phyloP scores from a whole-genome alignment of 805 yeast species.

The Zygosaccharomyces kombuchaensis region DNA sequence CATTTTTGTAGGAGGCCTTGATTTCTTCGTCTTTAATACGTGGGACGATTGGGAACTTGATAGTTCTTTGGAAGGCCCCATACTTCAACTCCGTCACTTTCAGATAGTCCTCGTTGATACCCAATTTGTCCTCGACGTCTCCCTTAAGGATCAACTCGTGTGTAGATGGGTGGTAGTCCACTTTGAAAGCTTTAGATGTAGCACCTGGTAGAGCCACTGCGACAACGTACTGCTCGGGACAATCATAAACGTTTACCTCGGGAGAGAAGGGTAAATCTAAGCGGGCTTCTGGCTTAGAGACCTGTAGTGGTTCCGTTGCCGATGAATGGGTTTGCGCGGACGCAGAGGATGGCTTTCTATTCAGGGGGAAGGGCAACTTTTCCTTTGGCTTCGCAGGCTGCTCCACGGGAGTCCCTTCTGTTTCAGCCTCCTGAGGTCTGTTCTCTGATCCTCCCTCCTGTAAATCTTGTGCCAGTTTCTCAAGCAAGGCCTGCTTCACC shows the following conservation, averaged over 20 bases:
- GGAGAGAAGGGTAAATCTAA: conserved; percentile 51
- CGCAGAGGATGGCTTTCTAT: conserved; percentile 13
- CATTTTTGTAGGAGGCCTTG: conserved; percentile 50
- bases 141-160: conserved; percentile 53
- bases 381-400: conserved; percentile 3
- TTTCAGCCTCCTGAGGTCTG: conserved; percentile 1
- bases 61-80: conserved; percentile 54
- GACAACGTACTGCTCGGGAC: conserved; percentile 42
- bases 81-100: conserved; percentile 51
- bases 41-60: conserved; percentile 53
- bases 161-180: conserved; percentile 56
- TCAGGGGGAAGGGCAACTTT: conserved; percentile 2
- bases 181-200: conserved; percentile 45
- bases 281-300: conserved; percentile 43
- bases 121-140: conserved; percentile 38
- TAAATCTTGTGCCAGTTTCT: background rate
- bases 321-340: conserved; percentile 33
- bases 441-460: conserved; percentile 8
- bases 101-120: conserved; percentile 38
- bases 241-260: conserved; percentile 54
- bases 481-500: conserved; percentile 6
- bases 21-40: conserved; percentile 50
- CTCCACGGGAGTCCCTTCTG: conserved; percentile 7
- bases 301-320: conserved; percentile 38
- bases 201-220: conserved; percentile 59